These are phyloP conservation scores for Schwanniomyces vanrijiae DNA, from an alignment of 805 yeast species.

Conservation along the genomic window DNA sequence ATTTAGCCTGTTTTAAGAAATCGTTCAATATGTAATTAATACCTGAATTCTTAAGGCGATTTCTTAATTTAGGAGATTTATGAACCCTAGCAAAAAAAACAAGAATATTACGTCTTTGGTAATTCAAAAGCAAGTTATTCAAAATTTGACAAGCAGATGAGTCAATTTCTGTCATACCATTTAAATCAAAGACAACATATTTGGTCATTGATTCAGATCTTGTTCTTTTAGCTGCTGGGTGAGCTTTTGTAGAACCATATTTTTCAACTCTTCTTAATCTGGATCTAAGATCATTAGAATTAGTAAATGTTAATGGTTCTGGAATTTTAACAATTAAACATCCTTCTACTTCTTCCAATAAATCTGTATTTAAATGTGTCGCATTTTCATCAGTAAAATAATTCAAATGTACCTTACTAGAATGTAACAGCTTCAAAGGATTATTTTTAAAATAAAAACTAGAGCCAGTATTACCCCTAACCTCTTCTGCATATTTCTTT, in stretches of 20 bases:
- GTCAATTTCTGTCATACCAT: constrained; percentile 43
- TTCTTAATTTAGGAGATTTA: constrained; percentile 23
- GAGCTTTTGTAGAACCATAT: constrained; percentile 44
- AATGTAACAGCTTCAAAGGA: constrained; percentile 2
- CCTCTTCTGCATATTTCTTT: neutral
- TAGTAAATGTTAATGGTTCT: constrained; percentile 44
- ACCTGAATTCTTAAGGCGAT: constrained; percentile 30
- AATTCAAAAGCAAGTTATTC: constrained; percentile 25
- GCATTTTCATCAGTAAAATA: constrained; percentile 35
- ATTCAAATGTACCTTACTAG: constrained; percentile 21
- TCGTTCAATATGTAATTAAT: constrained; percentile 22
- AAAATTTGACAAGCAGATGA: constrained; percentile 43
- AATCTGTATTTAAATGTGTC: constrained; percentile 34
- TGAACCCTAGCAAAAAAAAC: constrained; percentile 37
- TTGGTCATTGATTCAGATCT: constrained; percentile 39
- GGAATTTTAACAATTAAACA: constrained; percentile 44
- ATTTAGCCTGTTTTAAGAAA: constrained; percentile 23
- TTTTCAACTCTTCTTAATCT: constrained; percentile 41
- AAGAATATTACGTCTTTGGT: constrained; percentile 29
- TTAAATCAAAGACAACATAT: constrained; percentile 40
- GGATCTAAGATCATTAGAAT: constrained; percentile 37
- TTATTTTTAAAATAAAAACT: neutral
- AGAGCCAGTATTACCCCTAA: neutral
- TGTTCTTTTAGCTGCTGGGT: constrained; percentile 39
- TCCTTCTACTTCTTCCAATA: constrained; percentile 44